Evolutionary conservation across 1,139 yeast genomes (phyloP).

Genomic region (Yamadazyma atmosphaerica): DNA sequence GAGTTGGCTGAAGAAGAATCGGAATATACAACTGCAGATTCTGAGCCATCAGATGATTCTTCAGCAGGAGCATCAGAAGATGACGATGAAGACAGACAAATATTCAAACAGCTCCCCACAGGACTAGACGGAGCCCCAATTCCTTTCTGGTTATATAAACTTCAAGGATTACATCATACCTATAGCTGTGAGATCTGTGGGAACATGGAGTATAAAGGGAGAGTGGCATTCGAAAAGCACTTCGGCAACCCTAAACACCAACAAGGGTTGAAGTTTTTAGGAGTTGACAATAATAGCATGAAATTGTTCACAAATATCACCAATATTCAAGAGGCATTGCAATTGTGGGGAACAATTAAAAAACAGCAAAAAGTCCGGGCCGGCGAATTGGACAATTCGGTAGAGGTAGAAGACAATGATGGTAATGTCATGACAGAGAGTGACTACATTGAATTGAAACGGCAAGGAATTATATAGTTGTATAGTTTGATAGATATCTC

Average conservation of each 20-base stretch:
- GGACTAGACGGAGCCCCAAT: constrained; percentile 93
- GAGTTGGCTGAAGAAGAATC: constrained; percentile 35
- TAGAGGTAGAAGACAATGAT: constrained; percentile 87
- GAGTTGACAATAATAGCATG: constrained; percentile 49
- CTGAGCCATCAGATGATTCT: constrained; percentile 31
- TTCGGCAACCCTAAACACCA: constrained; percentile 68
- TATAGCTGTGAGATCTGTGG: constrained; percentile 90
- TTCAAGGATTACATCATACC: constrained; percentile 78
- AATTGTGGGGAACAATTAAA: constrained; percentile 52
- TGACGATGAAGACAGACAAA: constrained; percentile 19
- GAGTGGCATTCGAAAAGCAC: constrained; percentile 70
- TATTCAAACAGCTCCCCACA: constrained; percentile 59
- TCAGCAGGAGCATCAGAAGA: constrained; percentile 21
- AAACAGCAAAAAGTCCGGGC: constrained; percentile 38
- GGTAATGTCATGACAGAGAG: constrained; percentile 90
- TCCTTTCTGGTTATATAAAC: constrained; percentile 89
- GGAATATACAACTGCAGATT: constrained; percentile 35
- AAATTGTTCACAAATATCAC: constrained; percentile 63
- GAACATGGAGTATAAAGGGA: constrained; percentile 69
- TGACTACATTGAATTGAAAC: constrained; percentile 80
- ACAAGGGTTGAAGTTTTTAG: constrained; percentile 74
- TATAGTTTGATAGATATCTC: background rate
- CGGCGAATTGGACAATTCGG: constrained; percentile 52
- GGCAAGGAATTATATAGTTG: constrained; percentile 64
- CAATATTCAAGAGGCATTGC: constrained; percentile 65